These are phyloP conservation scores for Pterula multifida DNA, from an alignment of 1,284 basidiomycete genomes.

Conservation along the genomic window DNA sequence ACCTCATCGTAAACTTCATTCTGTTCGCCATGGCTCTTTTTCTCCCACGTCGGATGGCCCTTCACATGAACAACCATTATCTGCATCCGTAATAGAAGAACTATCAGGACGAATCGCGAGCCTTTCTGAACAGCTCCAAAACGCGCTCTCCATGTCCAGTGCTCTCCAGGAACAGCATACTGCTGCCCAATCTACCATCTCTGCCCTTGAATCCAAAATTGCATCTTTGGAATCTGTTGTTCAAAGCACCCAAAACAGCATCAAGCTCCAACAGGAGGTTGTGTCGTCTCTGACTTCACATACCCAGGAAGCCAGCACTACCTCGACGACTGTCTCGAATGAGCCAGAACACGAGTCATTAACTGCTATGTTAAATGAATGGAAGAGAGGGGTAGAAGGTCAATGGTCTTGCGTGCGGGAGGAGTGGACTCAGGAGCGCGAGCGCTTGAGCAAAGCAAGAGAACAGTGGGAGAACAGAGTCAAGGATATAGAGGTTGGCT, in stretches of 20 bases:
- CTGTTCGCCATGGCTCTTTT: conserved; percentile 11
- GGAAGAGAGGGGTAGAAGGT: conserved; percentile 45
- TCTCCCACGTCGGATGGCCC: conserved; percentile 9
- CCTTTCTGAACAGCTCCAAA: conserved; percentile 67
- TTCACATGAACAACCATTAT: conserved; percentile 12
- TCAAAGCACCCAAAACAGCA: neutral
- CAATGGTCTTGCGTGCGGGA: conserved; percentile 60
- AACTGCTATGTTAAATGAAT: conserved; percentile 43
- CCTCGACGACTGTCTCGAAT: conserved; percentile 16
- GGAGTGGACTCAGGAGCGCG: conserved; percentile 75
- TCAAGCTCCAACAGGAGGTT: neutral
- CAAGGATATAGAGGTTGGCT: conserved; percentile 23
- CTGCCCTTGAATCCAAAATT: conserved; percentile 62
- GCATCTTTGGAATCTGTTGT: conserved; percentile 20
- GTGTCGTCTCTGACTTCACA: neutral
- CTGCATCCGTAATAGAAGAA: conserved; percentile 34
- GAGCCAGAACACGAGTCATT: conserved; percentile 26
- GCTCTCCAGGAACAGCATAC: conserved; percentile 71
- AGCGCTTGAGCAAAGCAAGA: conserved; percentile 60
- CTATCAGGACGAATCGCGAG: conserved; percentile 60
- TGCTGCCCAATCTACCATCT: conserved; percentile 71
- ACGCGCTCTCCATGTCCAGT: conserved; percentile 65
- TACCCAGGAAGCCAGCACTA: conserved; percentile 11
- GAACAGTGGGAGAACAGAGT: conserved; percentile 66
- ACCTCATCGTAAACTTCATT: conserved; percentile 15